Percentiles rank a stretch among this genome's conserved stretches.
These are phyloP conservation scores for Periglandula ipomoeae DNA, from an alignment of 2,329 filamentous ascomycete species.

Conservation along the genomic window DNA sequence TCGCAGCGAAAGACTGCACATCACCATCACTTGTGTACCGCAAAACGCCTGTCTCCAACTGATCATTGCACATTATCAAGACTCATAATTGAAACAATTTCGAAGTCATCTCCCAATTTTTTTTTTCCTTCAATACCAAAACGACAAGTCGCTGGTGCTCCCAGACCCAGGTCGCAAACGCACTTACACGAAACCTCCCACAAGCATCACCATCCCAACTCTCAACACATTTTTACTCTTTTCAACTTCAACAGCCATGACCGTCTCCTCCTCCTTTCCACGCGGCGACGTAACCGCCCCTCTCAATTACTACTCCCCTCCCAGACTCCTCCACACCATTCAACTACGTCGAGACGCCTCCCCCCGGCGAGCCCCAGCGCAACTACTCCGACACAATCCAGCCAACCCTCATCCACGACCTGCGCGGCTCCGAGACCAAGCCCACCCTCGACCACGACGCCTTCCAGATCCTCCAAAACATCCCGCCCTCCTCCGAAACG, in stretches of 20 bases:
- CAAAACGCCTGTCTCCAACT: too few species aligned
- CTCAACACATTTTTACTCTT: too few species aligned
- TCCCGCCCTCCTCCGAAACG: conserved; percentile 39
- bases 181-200: not conserved
- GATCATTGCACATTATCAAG: too few species aligned
- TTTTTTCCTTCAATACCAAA: too few species aligned
- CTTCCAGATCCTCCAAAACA: conserved; percentile 55
- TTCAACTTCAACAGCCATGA: conserved; percentile 24
- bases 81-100: too few species aligned
- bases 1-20: too few species aligned
- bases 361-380: conserved; percentile 49
- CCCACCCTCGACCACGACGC: conserved; percentile 39
- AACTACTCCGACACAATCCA: conserved; percentile 51
- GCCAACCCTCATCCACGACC: conserved; percentile 56
- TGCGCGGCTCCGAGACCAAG: conserved; percentile 55
- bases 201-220: not conserved
- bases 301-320: conserved; percentile 60
- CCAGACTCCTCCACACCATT: conserved; percentile 49
- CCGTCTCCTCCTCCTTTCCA: conserved; percentile 32
- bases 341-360: conserved; percentile 58
- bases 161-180: too few species aligned
- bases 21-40: too few species aligned
- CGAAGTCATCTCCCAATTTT: too few species aligned
- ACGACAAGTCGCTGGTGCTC: too few species aligned
- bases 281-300: conserved; percentile 51